Evolutionary conservation across 176 grass and related monocot genomes (phyloP).

Genomic region (Phoenix roebelenii): DNA sequence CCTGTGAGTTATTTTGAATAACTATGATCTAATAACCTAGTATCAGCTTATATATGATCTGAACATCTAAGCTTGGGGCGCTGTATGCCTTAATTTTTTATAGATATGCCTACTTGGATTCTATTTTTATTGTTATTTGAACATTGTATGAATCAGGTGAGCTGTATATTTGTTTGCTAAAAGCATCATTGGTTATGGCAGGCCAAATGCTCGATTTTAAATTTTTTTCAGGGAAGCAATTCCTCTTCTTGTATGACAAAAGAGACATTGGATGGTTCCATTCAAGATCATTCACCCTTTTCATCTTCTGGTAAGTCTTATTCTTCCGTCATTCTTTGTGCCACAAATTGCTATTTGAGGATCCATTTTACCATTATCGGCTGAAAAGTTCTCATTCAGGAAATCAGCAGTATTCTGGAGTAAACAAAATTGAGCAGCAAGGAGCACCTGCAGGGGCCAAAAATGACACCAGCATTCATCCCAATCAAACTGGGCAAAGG

Average conservation of each 20-base stretch:
- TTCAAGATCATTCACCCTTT: slow-evolving; percentile 13
- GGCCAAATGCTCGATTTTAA: slow-evolving; percentile 65
- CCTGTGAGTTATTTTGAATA: too few relatives aligned
- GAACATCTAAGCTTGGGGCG: too few relatives aligned
- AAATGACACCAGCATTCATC: not conserved
- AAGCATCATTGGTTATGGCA: slow-evolving; percentile 10
- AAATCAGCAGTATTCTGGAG: slow-evolving; percentile 20
- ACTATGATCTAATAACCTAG: too few relatives aligned
- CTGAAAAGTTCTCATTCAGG: slow-evolving; percentile 6
- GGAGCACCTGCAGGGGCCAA: not conserved
- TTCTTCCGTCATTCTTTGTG: not conserved
- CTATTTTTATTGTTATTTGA: not conserved
- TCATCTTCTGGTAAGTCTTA: slow-evolving; percentile 21
- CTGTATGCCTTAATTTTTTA: too few relatives aligned
- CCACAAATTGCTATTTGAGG: too few relatives aligned
- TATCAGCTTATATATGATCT: too few relatives aligned
- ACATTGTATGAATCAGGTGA: not conserved
- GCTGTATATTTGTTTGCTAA: slow-evolving; percentile 1
- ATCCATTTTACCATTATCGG: not conserved
- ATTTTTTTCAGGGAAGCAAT: slow-evolving; percentile 46
- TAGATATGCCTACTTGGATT: too few relatives aligned
- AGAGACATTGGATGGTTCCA: slow-evolving; percentile 15
- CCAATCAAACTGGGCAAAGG: slow-evolving; percentile 7
- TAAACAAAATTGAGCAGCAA: slow-evolving; percentile 17
- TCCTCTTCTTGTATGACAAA: slow-evolving; percentile 24